Evolutionary conservation across 768 basidiomycete genomes (phyloP), one percentile per base, ranked within the genome.

Genomic region (Mycena maculata): DNA sequence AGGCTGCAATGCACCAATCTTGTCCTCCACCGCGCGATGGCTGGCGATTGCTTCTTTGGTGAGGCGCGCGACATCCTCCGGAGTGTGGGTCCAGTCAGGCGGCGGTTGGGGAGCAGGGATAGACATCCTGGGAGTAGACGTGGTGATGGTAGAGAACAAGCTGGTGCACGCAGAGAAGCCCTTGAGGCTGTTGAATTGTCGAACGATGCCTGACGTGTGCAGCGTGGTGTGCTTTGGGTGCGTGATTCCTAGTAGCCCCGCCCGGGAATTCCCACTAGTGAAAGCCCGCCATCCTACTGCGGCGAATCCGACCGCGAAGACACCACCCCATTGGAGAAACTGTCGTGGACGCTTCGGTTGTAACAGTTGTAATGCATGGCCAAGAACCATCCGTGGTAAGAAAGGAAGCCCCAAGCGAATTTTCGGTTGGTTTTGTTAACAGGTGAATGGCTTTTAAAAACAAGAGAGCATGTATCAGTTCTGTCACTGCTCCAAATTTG

Each of bases 101-200:
- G 92, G 79, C 28, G 85, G 74, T 72, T 93, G 91, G 2, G 93
- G 91, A 31, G 92, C 87, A 18, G 79, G 84, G 36, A 92, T 71
- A 20, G 83, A 74, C 80, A 86, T 83, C 33, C 9, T 53, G 78
- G 85, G 83, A 69, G 74, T 61, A 54, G 75, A 67, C 16, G 75
- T 69, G 41, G 76, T 67, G 65, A 76, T 62, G 58, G 74, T 67
- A 23, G 79, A 77, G 68, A 80, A 75, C 76, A 74, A 63, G 76
- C 77, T 74, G 50, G 77, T 69, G 70, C 76, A 76, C n/a, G 56
- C 42, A 53, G 69, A 69, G 65, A 71, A 65, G 74, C 69, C 69
- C 72, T 75, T 71, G 47, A 67, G 71, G 70, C n/a, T n/a, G n/a
- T 61, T 68, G 58, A 63, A 64, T 28, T 56, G 58, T 59, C 63